phyloP scores from a whole-genome alignment of 805 yeast species.

The Candida tibetensis region DNA sequence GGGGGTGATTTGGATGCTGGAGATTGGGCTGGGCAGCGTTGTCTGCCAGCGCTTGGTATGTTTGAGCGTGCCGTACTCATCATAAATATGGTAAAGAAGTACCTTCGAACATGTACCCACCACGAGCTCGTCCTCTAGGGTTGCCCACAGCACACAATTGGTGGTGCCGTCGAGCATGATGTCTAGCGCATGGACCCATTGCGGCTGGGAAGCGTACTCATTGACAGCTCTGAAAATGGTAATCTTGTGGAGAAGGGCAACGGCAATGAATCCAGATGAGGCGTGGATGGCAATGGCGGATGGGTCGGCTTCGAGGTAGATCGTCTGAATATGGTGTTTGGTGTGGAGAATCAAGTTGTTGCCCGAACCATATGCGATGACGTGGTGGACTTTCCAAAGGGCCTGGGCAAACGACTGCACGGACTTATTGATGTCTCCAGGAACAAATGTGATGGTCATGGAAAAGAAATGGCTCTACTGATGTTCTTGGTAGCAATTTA shows the following conservation, averaged over 20 bases:
- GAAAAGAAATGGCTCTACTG: no score
- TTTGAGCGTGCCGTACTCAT: conserved; percentile 43
- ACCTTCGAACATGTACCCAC: conserved; percentile 55
- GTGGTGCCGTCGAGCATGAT: conserved; percentile 27
- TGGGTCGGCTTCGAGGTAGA: conserved; percentile 68
- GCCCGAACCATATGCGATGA: conserved; percentile 81
- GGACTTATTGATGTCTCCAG: conserved; percentile 76
- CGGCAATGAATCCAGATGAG: conserved; percentile 56
- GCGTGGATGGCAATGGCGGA: conserved; percentile 61
- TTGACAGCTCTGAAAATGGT: conserved; percentile 56
- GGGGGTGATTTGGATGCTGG: conserved; percentile 56
- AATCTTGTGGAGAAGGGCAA: conserved; percentile 45
- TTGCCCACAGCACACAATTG: conserved; percentile 55
- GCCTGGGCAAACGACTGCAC: conserved; percentile 55
- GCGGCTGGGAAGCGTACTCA: conserved; percentile 40
- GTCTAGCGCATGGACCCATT: conserved; percentile 43
- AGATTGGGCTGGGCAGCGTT: conserved; percentile 60
- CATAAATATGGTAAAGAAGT: conserved; percentile 51
- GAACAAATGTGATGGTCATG: conserved; percentile 70
- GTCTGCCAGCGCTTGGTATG: conserved; percentile 44
- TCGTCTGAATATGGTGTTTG: conserved; percentile 59
- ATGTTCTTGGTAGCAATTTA: no score
- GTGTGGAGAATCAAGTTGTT: conserved; percentile 63
- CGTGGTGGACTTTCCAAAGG: conserved; percentile 62
- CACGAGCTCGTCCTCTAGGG: conserved; percentile 50